phyloP scores from a whole-genome alignment of 805 yeast genomes.

The Candida montana region DNA sequence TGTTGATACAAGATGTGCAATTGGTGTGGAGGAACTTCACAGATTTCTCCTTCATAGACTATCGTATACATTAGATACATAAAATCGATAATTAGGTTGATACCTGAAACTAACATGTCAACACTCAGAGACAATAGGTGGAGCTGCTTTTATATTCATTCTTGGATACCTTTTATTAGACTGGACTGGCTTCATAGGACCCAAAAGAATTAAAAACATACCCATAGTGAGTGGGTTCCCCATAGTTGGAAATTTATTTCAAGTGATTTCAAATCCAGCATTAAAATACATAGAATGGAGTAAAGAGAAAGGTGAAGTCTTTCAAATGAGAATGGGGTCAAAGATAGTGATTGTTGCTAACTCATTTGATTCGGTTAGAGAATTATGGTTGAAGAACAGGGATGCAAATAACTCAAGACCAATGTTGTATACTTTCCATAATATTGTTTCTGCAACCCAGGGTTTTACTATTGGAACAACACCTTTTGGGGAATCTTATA shows the following conservation, averaged over 20 bases:
- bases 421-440: constrained; percentile 59
- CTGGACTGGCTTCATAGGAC: constrained; percentile 22
- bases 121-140: background rate
- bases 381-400: constrained; percentile 48
- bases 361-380: constrained; percentile 47
- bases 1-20: background rate
- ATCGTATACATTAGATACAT: background rate
- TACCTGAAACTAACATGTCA: background rate
- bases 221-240: constrained; percentile 45
- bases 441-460: constrained; percentile 46
- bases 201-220: constrained; percentile 32
- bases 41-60: background rate
- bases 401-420: constrained; percentile 65
- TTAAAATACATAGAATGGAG: constrained; percentile 41
- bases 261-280: constrained; percentile 45
- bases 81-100: too few species aligned
- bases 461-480: constrained; percentile 65
- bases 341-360: constrained; percentile 61
- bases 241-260: constrained; percentile 44
- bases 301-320: constrained; percentile 36
- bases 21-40: background rate
- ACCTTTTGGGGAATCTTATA: constrained; percentile 46
- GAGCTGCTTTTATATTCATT: background rate
- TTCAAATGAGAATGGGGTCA: constrained; percentile 59
- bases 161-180: constrained; percentile 11